Conservation (phyloP, 768 basidiomycete genomes). For the Suillus spraguei region DNA sequence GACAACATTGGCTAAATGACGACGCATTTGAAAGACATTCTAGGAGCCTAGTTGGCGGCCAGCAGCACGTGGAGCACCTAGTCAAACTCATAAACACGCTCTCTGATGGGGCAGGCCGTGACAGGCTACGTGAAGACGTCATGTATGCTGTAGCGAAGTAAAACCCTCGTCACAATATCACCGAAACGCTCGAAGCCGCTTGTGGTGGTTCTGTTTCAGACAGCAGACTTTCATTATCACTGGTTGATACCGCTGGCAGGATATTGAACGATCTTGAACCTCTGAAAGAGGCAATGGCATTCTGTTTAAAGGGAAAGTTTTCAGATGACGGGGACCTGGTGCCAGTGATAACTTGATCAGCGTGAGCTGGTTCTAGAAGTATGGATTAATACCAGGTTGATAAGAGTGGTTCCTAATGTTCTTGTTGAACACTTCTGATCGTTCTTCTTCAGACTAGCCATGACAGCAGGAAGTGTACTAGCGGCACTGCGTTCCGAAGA, state of each 20-base stretch:
- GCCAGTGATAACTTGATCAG: background rate
- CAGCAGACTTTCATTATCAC: background rate
- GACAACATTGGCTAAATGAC: background rate
- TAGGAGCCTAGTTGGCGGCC: background rate
- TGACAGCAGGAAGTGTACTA: background rate
- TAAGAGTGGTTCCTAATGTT: conserved; percentile 1
- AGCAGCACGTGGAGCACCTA: background rate
- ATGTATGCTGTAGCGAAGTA: background rate
- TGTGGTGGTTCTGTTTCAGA: background rate
- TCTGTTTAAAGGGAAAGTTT: background rate
- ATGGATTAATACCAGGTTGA: background rate
- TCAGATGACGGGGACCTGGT: conserved; percentile 1
- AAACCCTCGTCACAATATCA: background rate
- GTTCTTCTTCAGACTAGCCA: conserved; percentile 1
- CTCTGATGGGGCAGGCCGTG: background rate
- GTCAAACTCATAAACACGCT: background rate
- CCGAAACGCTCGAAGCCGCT: background rate
- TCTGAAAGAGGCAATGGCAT: background rate
- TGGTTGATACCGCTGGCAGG: background rate
- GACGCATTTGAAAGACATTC: background rate
- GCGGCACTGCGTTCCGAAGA: background rate
- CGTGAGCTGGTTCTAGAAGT: background rate
- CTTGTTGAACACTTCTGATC: background rate
- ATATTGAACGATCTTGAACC: background rate
- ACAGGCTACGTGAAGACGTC: background rate